These are phyloP conservation scores for Suhomyces terraborum DNA, from an alignment of 1,139 yeast species.

Conservation along the genomic window DNA sequence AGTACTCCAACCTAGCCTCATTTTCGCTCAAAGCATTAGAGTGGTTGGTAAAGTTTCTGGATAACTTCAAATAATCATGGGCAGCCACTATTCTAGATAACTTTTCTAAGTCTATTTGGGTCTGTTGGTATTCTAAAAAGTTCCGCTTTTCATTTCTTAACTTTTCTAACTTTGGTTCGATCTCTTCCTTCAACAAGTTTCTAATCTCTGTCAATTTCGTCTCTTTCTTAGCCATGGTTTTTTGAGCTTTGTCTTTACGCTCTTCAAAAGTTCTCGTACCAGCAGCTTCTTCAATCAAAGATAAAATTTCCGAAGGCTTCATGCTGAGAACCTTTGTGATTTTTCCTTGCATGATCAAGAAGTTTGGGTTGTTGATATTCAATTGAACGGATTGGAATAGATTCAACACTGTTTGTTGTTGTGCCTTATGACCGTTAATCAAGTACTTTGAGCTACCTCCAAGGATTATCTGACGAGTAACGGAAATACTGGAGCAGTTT, in stretches of 20 bases:
- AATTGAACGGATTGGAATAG: constrained; percentile 92
- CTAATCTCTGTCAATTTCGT: constrained; percentile 79
- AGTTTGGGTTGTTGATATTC: constrained; percentile 94
- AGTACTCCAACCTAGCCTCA: constrained; percentile 36
- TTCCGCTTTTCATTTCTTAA: constrained; percentile 78
- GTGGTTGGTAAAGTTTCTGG: constrained; percentile 44
- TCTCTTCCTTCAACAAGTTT: constrained; percentile 74
- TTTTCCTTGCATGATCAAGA: constrained; percentile 97
- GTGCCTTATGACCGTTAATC: constrained; percentile 95
- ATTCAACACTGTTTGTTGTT: constrained; percentile 88
- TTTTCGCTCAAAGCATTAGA: constrained; percentile 40
- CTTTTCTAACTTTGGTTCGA: constrained; percentile 88
- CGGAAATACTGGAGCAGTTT: constrained; percentile 76
- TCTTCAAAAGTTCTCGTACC: constrained; percentile 97
- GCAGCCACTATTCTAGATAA: constrained; percentile 75
- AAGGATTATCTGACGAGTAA: constrained; percentile 85
- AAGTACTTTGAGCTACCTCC: constrained; percentile 93
- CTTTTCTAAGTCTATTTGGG: constrained; percentile 78
- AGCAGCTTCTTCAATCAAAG: constrained; percentile 96
- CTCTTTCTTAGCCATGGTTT: constrained; percentile 90
- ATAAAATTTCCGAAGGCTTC: constrained; percentile 88
- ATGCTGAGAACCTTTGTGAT: constrained; percentile 95
- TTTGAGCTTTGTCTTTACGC: constrained; percentile 86
- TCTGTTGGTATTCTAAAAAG: constrained; percentile 83
- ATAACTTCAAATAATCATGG: constrained; percentile 60